These are phyloP conservation scores for Euphorbia schlechtendalii DNA, from an alignment of 441 rosid genomes.

Conservation along the genomic window DNA sequence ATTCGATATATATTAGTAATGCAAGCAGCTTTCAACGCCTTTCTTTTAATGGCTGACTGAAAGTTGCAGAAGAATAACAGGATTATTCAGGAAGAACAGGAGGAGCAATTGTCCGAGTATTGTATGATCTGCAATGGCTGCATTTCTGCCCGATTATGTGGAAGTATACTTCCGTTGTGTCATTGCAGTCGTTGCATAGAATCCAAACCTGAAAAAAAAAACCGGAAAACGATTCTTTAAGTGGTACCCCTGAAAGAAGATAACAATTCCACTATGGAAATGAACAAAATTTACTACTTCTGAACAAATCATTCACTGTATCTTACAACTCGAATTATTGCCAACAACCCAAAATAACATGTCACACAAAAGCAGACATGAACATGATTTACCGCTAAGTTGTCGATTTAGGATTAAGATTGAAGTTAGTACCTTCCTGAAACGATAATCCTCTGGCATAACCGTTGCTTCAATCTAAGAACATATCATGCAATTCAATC, in stretches of 20 bases:
- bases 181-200: conserved; percentile 92
- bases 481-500: conserved; percentile 1
- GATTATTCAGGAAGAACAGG: conserved; percentile 79
- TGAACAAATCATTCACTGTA: too few species aligned
- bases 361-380: too few species aligned
- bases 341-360: too few species aligned
- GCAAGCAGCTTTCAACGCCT: conserved; percentile 17
- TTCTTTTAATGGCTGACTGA: neutral
- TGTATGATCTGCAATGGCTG: conserved; percentile 84
- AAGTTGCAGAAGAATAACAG: neutral
- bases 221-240: too few species aligned
- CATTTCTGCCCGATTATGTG: conserved; percentile 93
- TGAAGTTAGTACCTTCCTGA: conserved; percentile 52
- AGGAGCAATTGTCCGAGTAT: conserved; percentile 74
- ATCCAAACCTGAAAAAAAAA: conserved; percentile 95
- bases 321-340: too few species aligned
- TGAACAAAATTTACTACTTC: too few species aligned
- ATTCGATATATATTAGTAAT: conserved; percentile 8
- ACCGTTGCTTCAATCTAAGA: conserved; percentile 69
- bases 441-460: conserved; percentile 85
- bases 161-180: conserved; percentile 84
- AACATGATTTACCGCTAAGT: too few species aligned
- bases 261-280: too few species aligned
- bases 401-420: too few species aligned
- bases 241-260: too few species aligned